phyloP scores from a whole-genome alignment of 1,139 yeast species.

The Tardiomyces blankii region DNA sequence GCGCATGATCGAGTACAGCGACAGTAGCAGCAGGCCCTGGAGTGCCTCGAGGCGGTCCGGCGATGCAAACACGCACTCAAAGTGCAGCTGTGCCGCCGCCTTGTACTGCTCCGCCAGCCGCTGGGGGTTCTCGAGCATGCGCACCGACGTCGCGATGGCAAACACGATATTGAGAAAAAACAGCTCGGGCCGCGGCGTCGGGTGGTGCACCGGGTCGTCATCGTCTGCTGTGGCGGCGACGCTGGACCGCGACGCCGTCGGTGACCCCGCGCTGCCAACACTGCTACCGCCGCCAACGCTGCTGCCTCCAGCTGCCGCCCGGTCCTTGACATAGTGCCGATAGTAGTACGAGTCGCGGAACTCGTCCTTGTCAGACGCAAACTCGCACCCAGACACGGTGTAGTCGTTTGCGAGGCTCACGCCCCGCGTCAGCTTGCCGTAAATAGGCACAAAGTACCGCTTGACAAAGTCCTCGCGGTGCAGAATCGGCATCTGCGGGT shows the following conservation, averaged over 20 bases:
- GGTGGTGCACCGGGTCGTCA: conserved; percentile 15
- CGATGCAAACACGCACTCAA: conserved; percentile 48
- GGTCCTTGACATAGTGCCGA: conserved; percentile 5
- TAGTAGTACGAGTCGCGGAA: background rate
- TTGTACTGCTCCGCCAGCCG: conserved; percentile 64
- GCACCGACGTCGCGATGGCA: conserved; percentile 71
- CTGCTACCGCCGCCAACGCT: too few species aligned
- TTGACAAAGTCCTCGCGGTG: conserved; percentile 69
- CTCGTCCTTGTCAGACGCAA: background rate
- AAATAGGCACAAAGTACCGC: conserved; percentile 62
- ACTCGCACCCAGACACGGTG: conserved; percentile 21
- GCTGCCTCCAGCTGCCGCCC: background rate
- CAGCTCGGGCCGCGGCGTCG: conserved; percentile 19
- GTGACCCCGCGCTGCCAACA: too few species aligned
- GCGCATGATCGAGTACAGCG: conserved; percentile 49
- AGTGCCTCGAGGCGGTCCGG: conserved; percentile 56
- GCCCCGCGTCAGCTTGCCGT: conserved; percentile 50
- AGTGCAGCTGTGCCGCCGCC: conserved; percentile 51
- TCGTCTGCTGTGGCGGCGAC: too few species aligned
- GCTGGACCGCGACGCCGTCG: too few species aligned
- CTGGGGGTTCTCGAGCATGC: conserved; percentile 58
- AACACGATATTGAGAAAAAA: conserved; percentile 65
- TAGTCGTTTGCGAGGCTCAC: conserved; percentile 52
- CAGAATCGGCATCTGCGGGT: conserved; percentile 69
- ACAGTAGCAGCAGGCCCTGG: conserved; percentile 58